phyloP scores from a whole-genome alignment of 768 basidiomycete species.

The Agaricus bisporus region DNA sequence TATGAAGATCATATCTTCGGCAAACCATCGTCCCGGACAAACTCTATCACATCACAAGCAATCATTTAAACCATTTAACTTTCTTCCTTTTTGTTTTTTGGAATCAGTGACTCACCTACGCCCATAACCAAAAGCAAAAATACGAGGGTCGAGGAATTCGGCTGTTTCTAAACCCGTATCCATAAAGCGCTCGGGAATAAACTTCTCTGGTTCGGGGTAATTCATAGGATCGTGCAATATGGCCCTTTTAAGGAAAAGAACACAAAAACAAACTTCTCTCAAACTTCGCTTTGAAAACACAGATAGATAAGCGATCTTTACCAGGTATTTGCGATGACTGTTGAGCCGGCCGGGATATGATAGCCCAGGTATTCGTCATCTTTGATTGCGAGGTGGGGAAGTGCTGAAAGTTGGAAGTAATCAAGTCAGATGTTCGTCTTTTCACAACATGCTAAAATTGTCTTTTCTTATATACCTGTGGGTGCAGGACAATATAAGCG shows the following conservation, averaged over 20 bases:
- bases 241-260: slow-evolving; percentile 13
- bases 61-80: too few relatives aligned
- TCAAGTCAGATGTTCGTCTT: slow-evolving; percentile 3
- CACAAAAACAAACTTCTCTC: too few relatives aligned
- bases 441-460: background rate
- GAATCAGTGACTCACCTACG: background rate
- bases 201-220: slow-evolving; percentile 14
- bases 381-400: slow-evolving; percentile 12
- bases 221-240: slow-evolving; percentile 19
- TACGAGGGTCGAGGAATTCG: background rate
- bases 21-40: slow-evolving; percentile 21
- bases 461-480: slow-evolving; percentile 7
- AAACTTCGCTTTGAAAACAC: background rate
- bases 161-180: background rate
- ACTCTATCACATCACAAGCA: slow-evolving; percentile 12
- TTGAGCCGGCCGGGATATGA: slow-evolving; percentile 14
- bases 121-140: slow-evolving; percentile 6
- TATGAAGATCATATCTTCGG: slow-evolving; percentile 18
- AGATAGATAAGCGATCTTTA: background rate
- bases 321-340: slow-evolving; percentile 17
- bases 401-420: slow-evolving; percentile 3
- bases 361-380: slow-evolving; percentile 16
- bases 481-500: slow-evolving; percentile 15
- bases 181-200: slow-evolving; percentile 17
- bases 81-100: background rate